Base-by-base conservation (phyloP, 1,284 basidiomycete genomes). In the Leccinum variabile region DNA sequence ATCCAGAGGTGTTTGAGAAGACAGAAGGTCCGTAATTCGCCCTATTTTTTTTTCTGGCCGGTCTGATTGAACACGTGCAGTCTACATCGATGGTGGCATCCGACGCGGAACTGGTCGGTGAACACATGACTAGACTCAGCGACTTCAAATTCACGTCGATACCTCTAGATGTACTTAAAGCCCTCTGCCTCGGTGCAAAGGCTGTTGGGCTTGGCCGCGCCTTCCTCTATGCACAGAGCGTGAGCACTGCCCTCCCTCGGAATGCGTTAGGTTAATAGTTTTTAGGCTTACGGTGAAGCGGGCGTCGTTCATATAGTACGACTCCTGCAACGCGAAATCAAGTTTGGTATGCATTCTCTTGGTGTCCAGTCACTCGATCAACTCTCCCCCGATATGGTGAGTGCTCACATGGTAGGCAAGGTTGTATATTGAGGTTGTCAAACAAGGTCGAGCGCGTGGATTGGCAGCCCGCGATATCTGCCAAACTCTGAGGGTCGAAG, bases 41-140 rank as follows among this genome's bases (percentile, higher is more conserved):
- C 37, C 3, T 46, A 11, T 33, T 9, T 58, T 33, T 9, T 58
- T 30, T 52, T 54, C 25, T n/a, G 32, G 44, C 22, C 58, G 57
- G 9, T 49, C 54, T 62, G 33, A 63, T 37, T 37, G 56, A 49
- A 57, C 28, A 30, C 39, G 14, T 32, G 3, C 67, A 86, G 91
- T 98, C 14, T 96, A 92, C 69, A 86, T 97, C 61, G 95, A 98
- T 73, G 95, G 95, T 14, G 95, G 95, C 4, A 81, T 95, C 37
- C 81, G 84, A 59, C 83, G 95, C 52, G 95, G 95, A 25, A 95
- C 92, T 65, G 88, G 88, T 87, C 60, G 44, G 79, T 68, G 5
- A 25, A 33, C 18, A 57, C 18, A 28, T 28, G 3, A 35, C 35
- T 14, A 30, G 25, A 52, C 44, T 66, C 25, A 25, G 30, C 16